Evolutionary conservation across 306 rosid species (phyloP), one percentile per base, ranked within the genome.

Genomic region (Clitoria ternatea): DNA sequence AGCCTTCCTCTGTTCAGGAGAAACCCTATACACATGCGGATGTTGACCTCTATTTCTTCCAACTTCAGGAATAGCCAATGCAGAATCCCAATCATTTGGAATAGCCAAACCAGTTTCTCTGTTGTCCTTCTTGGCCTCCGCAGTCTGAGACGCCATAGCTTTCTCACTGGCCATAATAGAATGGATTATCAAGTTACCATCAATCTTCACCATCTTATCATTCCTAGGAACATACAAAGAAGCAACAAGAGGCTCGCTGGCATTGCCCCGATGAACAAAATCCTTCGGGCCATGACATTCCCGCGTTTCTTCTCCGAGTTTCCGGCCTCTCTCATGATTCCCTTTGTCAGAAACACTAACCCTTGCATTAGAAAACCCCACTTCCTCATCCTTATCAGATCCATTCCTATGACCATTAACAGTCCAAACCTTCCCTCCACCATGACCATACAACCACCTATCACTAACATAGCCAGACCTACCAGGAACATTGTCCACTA

Each of bases 191-290:
- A 95, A 83, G 81, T 91, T 95, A 15, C 99, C 99, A 49, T 95
- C 97, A 62, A 95, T 91, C 86, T 95, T 91, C 67, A 95, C 96
- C 72, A 95, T 76, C 76, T 89, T 95, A 69, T 91, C 93, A 74
- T 95, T 95, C 79, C 97, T 86, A 22, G 99, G 99, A 74, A 95
- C 99, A 75, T 89, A 95, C 78, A 95, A 75, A 73, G 99, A 91
- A 56, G 99, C 99, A 26, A 85, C 74, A 44, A 95, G 97, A 79
- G 96, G 91, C 80, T 82, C 93, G n/a, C 97, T 87, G 36, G 74
- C 78, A 80, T 95, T 95, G 42, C 79, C 82, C 50, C 55, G 56
- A 55, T 73, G 77, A 75, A 43, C 67, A 43, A 26, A 73, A 70
- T 79, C 84, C 53, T 76, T 77, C 0, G 75, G 19, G 10, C 64